Evolutionary conservation across 1,284 basidiomycete genomes (phyloP).

Genomic region (Porodaedalea pini): DNA sequence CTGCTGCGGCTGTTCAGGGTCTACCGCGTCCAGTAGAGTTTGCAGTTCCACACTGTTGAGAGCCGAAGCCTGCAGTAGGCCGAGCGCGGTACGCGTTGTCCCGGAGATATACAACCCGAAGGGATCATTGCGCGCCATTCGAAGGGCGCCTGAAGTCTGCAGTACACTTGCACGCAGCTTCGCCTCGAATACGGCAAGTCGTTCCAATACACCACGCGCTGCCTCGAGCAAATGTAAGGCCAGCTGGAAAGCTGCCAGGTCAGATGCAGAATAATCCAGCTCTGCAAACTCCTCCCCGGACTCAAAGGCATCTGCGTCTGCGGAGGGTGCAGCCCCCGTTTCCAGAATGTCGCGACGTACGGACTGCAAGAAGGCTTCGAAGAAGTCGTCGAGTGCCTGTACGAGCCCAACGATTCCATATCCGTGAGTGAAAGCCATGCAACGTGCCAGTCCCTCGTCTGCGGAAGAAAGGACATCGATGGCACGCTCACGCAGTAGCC

Average conservation of each 20-base stretch:
- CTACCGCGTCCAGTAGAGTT: constrained; percentile 53
- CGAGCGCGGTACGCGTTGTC: constrained; percentile 65
- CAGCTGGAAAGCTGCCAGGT: constrained; percentile 83
- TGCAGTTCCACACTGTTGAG: constrained; percentile 80
- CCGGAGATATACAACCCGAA: constrained; percentile 52
- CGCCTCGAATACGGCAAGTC: constrained; percentile 62
- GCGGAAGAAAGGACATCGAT: constrained; percentile 71
- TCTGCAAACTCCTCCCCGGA: constrained; percentile 64
- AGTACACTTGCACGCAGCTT: constrained; percentile 58
- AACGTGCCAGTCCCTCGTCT: constrained; percentile 76
- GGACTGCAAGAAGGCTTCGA: constrained; percentile 63
- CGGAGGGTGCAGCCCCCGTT: constrained; percentile 33
- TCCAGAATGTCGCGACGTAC: constrained; percentile 54
- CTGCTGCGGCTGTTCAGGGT: constrained; percentile 36
- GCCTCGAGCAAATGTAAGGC: constrained; percentile 80
- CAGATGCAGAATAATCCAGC: constrained; percentile 81
- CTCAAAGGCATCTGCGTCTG: constrained; percentile 33
- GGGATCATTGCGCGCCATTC: constrained; percentile 52
- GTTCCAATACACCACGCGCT: constrained; percentile 66
- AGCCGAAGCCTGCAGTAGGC: constrained; percentile 73
- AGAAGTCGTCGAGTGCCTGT: constrained; percentile 65
- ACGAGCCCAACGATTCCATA: constrained; percentile 76
- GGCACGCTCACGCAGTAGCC: constrained; percentile 66
- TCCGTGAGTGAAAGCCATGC: constrained; percentile 80
- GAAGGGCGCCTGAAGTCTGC: constrained; percentile 57